A percentile compares a stretch with the other conserved stretches of the same genome.
These are phyloP conservation scores for Alternaria postmessia DNA, from an alignment of 2,329 filamentous ascomycete species.

Conservation along the genomic window DNA sequence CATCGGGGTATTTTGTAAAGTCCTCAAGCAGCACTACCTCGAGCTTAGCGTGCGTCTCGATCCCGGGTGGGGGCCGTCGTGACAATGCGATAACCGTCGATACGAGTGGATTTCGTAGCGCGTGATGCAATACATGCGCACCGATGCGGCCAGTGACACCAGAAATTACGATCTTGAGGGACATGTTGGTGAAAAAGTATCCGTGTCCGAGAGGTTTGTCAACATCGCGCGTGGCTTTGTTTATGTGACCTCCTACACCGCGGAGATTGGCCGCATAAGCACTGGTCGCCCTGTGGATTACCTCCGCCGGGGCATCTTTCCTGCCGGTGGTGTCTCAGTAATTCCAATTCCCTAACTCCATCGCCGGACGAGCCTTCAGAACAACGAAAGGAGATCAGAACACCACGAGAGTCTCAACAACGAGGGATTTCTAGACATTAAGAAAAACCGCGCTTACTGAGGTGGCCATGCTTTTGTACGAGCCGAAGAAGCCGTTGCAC, in stretches of 20 bases:
- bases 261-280: slow-evolving; percentile 30
- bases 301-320: slow-evolving; percentile 10
- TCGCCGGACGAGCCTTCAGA: neutral
- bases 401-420: neutral
- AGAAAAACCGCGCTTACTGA: neutral
- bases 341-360: neutral
- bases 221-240: slow-evolving; percentile 11
- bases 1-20: slow-evolving; percentile 23
- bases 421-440: neutral
- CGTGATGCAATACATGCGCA: slow-evolving; percentile 18
- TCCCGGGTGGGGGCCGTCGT: slow-evolving; percentile 22
- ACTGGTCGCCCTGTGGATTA: slow-evolving; percentile 12
- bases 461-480: neutral
- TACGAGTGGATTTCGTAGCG: slow-evolving; percentile 18
- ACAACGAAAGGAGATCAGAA: neutral
- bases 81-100: slow-evolving; percentile 23
- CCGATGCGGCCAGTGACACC: slow-evolving; percentile 26
- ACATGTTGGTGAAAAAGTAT: slow-evolving; percentile 18
- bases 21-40: slow-evolving; percentile 24
- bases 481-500: neutral
- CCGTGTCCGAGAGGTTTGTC: slow-evolving; percentile 2
- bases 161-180: slow-evolving; percentile 19
- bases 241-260: slow-evolving; percentile 17
- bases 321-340: slow-evolving; percentile 5
- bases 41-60: slow-evolving; percentile 13